phyloP scores from a whole-genome alignment of 495 filamentous ascomycete genomes.

The Viridothelium virens region DNA sequence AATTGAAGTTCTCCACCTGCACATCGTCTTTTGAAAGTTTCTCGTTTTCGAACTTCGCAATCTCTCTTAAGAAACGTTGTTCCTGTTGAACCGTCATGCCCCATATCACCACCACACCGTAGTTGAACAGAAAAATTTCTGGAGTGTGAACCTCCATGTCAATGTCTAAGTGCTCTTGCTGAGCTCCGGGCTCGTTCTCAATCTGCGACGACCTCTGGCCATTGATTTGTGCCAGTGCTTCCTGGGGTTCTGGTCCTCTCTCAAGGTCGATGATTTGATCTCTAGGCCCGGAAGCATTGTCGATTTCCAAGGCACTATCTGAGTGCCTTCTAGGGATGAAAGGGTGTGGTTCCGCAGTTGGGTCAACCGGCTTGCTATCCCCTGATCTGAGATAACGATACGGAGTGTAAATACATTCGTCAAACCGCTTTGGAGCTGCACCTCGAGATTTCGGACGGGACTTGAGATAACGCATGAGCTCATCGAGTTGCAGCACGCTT shows the following conservation, averaged over 20 bases:
- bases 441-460: conserved; percentile 64
- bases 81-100: conserved; percentile 86
- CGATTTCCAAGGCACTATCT: conserved; percentile 38
- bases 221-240: conserved; percentile 25
- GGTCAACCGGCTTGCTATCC: conserved; percentile 19
- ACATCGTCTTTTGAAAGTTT: conserved; percentile 81
- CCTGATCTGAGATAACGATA: conserved; percentile 60
- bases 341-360: background rate
- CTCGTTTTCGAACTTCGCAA: conserved; percentile 89
- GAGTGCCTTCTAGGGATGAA: conserved; percentile 31
- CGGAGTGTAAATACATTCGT: conserved; percentile 94
- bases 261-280: conserved; percentile 34
- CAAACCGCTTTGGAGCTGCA: conserved; percentile 79
- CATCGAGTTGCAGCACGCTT: conserved; percentile 78
- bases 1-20: conserved; percentile 96
- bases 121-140: conserved; percentile 92
- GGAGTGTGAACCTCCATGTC: conserved; percentile 79
- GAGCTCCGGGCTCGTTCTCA: background rate
- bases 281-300: conserved; percentile 30
- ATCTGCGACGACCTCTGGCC: background rate
- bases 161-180: conserved; percentile 40
- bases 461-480: conserved; percentile 81
- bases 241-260: background rate
- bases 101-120: conserved; percentile 99
- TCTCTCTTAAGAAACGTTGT: conserved; percentile 79